Base-by-base conservation (phyloP, 495 filamentous ascomycete species). In the Aspergillus avenaceus region DNA sequence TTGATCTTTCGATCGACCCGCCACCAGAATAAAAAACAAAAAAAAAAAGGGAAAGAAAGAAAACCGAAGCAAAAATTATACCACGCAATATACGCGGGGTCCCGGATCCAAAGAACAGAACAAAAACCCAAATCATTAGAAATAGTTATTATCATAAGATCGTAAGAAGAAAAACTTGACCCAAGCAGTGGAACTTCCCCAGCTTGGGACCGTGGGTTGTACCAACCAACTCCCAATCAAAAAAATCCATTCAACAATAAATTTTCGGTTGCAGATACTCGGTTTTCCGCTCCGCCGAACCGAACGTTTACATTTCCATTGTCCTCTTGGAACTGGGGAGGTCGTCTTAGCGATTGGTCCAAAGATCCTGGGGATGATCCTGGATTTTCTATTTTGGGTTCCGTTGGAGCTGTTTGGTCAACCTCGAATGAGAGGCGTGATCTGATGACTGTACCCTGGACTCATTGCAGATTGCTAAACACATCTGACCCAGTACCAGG, bases 231-330 rank as follows among this genome's bases (percentile, higher is more conserved):
- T n/a, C n/a, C n/a, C n/a, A n/a, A n/a, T n/a, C n/a, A n/a, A n/a
- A n/a, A n/a, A n/a, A n/a, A n/a, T n/a, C n/a, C n/a, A n/a, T n/a
- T n/a, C n/a, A n/a, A n/a, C n/a, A n/a, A n/a, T n/a, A n/a, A n/a
- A 26, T 27, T 12, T 27, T n/a, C 21, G 41, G 41, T 8, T 45
- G 41, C 14, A 4, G 26, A 7, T 23, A 29, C 16, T 28, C 12
- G 19, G 31, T 5, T 40, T 53, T 61, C 59, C 59, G 55, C 52
- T 61, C 59, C 55, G 52, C 59, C 59, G 59, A 61, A 51, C 59
- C 59, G 59, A 61, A 34, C n/a, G n/a, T n/a, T n/a, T n/a, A 38
- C 16, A n/a, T 19, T 38, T 19, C 16, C 32, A 16, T 16, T 8
- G 32, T 16, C 18, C 18, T 36, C 32, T 36, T 36, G 32, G 32